These are phyloP conservation scores for Solanum sitiens DNA, from an alignment of 257 asterid genomes.

Conservation along the genomic window DNA sequence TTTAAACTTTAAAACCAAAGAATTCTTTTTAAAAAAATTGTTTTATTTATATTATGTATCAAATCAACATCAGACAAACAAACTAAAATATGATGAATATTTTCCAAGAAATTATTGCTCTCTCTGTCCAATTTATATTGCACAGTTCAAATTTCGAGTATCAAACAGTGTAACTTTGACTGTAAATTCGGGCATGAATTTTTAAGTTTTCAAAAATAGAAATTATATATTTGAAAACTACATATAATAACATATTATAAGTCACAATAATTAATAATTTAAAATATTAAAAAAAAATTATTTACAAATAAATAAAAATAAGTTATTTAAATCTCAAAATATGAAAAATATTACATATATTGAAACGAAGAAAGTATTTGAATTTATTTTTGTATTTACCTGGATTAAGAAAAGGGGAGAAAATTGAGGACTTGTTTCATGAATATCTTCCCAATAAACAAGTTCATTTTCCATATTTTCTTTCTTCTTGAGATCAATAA, in stretches of 20 bases:
- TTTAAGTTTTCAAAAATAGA: background rate
- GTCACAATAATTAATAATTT: too few species aligned
- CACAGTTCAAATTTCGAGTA: background rate
- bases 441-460: constrained; percentile 58
- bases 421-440: constrained; percentile 33
- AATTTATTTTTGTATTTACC: constrained; percentile 10
- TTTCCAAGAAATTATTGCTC: background rate
- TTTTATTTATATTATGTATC: background rate
- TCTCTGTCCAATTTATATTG: accelerated
- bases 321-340: background rate
- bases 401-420: constrained; percentile 66
- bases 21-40: background rate
- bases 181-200: background rate
- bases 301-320: accelerated
- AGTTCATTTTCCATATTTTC: constrained; percentile 23
- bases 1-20: background rate
- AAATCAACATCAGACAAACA: background rate
- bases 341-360: background rate
- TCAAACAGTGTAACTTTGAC: background rate
- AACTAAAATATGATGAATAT: background rate
- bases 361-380: background rate
- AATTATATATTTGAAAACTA: background rate
- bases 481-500: constrained; percentile 23
- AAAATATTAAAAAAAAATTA: too few species aligned
- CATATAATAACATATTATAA: too few species aligned